These are phyloP conservation scores for Phytopythium ostracodes DNA, from an alignment of 352 stramenopile species.

Conservation along the genomic window DNA sequence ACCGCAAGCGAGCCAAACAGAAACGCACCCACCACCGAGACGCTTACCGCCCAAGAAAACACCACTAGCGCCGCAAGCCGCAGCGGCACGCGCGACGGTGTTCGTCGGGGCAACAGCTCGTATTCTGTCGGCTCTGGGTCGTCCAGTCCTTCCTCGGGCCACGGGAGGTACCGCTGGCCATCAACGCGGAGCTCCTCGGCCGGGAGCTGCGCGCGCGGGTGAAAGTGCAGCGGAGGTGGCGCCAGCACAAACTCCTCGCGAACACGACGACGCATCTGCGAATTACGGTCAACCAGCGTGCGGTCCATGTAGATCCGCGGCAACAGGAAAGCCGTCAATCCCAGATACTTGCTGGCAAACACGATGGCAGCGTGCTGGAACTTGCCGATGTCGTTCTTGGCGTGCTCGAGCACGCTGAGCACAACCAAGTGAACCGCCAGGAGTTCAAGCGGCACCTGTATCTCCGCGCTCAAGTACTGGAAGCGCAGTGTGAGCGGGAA, in stretches of 20 bases:
- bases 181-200: slow-evolving; percentile 67
- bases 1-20: slow-evolving; percentile 71
- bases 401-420: slow-evolving; percentile 91
- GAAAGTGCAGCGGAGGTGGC: slow-evolving; percentile 77
- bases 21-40: slow-evolving; percentile 51
- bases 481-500: slow-evolving; percentile 85
- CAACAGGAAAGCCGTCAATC: slow-evolving; percentile 66
- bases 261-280: not conserved
- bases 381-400: slow-evolving; percentile 82
- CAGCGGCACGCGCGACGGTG: slow-evolving; percentile 44
- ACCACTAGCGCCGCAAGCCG: slow-evolving; percentile 51
- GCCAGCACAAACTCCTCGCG: slow-evolving; percentile 32
- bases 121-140: slow-evolving; percentile 69
- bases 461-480: slow-evolving; percentile 90
- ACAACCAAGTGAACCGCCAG: slow-evolving; percentile 95
- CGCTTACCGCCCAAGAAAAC: slow-evolving; percentile 56
- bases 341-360: slow-evolving; percentile 55
- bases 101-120: slow-evolving; percentile 49
- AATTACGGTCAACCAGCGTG: slow-evolving; percentile 14
- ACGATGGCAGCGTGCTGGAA: slow-evolving; percentile 65
- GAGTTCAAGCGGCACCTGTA: slow-evolving; percentile 96
- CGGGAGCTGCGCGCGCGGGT: slow-evolving; percentile 62
- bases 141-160: slow-evolving; percentile 79
- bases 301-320: slow-evolving; percentile 42
- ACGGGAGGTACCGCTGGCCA: slow-evolving; percentile 74